These are phyloP conservation scores for Lavandula angustifolia DNA, from an alignment of 257 asterid species.

Conservation along the genomic window DNA sequence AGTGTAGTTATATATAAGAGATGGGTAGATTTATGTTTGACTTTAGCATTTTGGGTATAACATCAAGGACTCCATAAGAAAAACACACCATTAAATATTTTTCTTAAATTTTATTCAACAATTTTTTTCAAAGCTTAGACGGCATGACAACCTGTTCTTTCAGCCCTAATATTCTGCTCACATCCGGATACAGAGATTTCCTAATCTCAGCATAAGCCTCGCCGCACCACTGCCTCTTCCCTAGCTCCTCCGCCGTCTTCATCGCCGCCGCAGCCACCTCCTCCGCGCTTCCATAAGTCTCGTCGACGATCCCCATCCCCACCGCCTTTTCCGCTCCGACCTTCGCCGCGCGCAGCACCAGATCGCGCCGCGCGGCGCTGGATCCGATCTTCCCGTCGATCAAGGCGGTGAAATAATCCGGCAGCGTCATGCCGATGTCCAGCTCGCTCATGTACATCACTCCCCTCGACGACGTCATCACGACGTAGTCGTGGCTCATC, in stretches of 20 bases:
- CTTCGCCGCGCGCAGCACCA: constrained; percentile 60
- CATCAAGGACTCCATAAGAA: too few species aligned
- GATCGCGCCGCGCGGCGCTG: constrained; percentile 43
- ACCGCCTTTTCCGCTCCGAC: constrained; percentile 58
- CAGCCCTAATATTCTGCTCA: constrained; percentile 57
- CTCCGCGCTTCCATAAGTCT: constrained; percentile 43
- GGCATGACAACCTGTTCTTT: constrained; percentile 38
- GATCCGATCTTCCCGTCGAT: constrained; percentile 52
- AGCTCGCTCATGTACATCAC: constrained; percentile 87
- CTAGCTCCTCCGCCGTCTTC: constrained; percentile 53
- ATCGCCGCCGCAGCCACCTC: constrained; percentile 61
- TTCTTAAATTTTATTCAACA: neutral
- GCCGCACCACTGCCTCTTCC: constrained; percentile 62
- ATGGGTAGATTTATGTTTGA: too few species aligned
- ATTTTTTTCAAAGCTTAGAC: constrained; percentile 52
- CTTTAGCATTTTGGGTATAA: too few species aligned
- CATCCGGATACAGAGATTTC: constrained; percentile 63
- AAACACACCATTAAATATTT: too few species aligned
- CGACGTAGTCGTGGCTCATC: constrained; percentile 67
- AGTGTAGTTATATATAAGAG: too few species aligned
- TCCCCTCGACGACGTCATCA: constrained; percentile 60
- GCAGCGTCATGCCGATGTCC: constrained; percentile 77
- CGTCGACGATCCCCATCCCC: constrained; percentile 65
- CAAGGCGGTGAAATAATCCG: constrained; percentile 69
- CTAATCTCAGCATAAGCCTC: constrained; percentile 60